A percentile compares a stretch with the other conserved stretches of the same genome.
Conservation (phyloP, 2,329 filamentous ascomycete genomes). For the Epichloe bromicola region DNA sequence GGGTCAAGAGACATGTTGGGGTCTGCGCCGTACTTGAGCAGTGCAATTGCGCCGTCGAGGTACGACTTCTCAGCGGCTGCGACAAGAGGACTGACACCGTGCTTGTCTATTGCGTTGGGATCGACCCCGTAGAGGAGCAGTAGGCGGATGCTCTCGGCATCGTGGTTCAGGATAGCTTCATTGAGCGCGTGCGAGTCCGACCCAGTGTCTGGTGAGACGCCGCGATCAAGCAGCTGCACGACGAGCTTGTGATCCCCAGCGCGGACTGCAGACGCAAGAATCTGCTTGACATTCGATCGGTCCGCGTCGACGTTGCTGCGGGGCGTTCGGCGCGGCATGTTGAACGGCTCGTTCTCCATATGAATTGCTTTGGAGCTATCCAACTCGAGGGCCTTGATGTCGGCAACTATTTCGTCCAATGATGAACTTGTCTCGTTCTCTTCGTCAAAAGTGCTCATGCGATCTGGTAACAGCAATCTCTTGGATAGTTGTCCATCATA, state of each 20-base stretch:
- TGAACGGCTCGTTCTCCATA: constrained; percentile 34
- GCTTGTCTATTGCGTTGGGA: constrained; percentile 36
- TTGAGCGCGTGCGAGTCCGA: constrained; percentile 35
- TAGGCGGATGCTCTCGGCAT: constrained; percentile 40
- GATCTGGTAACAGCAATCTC: constrained; percentile 11
- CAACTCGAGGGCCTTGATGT: constrained; percentile 26
- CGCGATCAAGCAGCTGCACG: constrained; percentile 44
- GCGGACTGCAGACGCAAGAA: constrained; percentile 41
- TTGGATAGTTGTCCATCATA: constrained; percentile 15
- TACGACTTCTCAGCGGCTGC: constrained; percentile 39
- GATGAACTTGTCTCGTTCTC: constrained; percentile 4
- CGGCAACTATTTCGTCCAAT: constrained; percentile 17
- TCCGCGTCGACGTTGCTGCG: constrained; percentile 30
- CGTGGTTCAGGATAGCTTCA: constrained; percentile 37
- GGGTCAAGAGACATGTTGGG: constrained; percentile 37
- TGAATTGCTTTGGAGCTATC: constrained; percentile 29
- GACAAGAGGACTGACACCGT: constrained; percentile 38
- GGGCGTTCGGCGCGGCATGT: constrained; percentile 39
- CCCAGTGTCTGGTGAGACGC: constrained; percentile 37
- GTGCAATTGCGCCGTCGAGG: constrained; percentile 41
- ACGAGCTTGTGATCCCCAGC: constrained; percentile 42
- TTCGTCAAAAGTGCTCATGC: constrained; percentile 19
- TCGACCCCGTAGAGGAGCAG: constrained; percentile 45
- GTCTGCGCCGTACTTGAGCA: constrained; percentile 53
- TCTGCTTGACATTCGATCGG: constrained; percentile 29